These are phyloP conservation scores for Didymella pomorum DNA, from an alignment of 2,329 filamentous ascomycete genomes.

Conservation along the genomic window DNA sequence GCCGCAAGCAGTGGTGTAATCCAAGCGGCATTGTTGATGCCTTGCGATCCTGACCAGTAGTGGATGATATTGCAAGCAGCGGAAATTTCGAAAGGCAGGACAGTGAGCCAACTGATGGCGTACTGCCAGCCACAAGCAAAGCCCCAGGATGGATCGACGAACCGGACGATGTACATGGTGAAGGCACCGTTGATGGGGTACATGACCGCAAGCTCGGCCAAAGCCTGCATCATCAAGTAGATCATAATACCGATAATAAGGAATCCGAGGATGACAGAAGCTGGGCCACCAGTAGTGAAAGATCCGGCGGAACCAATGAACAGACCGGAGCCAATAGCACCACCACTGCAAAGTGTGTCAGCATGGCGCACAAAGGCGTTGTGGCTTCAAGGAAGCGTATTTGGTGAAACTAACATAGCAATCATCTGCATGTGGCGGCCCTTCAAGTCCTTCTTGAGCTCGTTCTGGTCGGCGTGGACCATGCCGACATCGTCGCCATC, in stretches of 20 bases:
- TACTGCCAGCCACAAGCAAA: conserved; percentile 50
- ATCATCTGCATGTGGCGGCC: conserved; percentile 66
- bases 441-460: conserved; percentile 48
- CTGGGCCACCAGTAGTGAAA: conserved; percentile 18
- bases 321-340: conserved; percentile 66
- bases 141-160: conserved; percentile 54
- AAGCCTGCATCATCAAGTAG: conserved; percentile 49
- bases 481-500: conserved; percentile 9
- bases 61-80: conserved; percentile 46
- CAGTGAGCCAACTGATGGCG: conserved; percentile 41
- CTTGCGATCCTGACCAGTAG: conserved; percentile 33
- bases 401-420: conserved; percentile 51
- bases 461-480: conserved; percentile 6
- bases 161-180: conserved; percentile 52
- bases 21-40: conserved; percentile 32
- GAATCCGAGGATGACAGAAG: conserved; percentile 25
- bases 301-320: conserved; percentile 62
- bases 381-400: background rate
- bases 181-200: conserved; percentile 54
- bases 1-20: conserved; percentile 42
- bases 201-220: conserved; percentile 53
- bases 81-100: conserved; percentile 47
- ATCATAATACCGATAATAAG: conserved; percentile 18
- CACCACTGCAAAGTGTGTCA: conserved; percentile 47
- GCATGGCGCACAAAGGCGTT: background rate